Evolutionary conservation across 371 early-diverging fungal species (phyloP).

Genomic region (Syncephalastrum racemosum): DNA sequence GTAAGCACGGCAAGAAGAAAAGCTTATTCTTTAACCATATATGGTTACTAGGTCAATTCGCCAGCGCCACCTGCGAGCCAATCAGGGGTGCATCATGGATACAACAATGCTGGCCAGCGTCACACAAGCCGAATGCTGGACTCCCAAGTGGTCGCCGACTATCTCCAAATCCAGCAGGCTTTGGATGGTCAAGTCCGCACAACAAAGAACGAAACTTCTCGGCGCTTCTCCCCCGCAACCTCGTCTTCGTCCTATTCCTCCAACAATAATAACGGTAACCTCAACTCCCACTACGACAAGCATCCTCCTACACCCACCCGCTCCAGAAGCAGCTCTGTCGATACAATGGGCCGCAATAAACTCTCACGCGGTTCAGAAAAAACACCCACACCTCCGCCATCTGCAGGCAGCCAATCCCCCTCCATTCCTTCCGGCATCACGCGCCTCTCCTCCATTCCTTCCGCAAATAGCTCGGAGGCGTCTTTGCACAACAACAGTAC

Average conservation of each 20-base stretch:
- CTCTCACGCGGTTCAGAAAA: conserved; percentile 15
- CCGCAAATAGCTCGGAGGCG: conserved; percentile 9
- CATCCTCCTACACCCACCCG: conserved; percentile 36
- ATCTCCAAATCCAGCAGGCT: conserved; percentile 16
- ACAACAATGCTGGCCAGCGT: neutral
- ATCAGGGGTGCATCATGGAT: conserved; percentile 3
- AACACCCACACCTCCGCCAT: conserved; percentile 13
- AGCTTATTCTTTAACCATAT: conserved; percentile 2
- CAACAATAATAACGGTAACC: neutral
- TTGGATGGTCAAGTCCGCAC: conserved; percentile 13
- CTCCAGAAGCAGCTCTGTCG: conserved; percentile 41
- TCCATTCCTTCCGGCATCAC: neutral
- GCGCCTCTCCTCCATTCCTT: conserved; percentile 13
- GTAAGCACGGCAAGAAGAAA: conserved; percentile 1
- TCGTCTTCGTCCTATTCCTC: conserved; percentile 6
- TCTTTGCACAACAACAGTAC: conserved; percentile 4
- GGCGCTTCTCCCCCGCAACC: neutral
- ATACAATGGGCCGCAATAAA: conserved; percentile 12
- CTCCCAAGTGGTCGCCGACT: conserved; percentile 19
- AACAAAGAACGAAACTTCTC: conserved; percentile 1
- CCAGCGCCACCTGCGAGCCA: conserved; percentile 1
- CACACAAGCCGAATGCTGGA: conserved; percentile 18
- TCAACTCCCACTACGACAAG: conserved; percentile 7
- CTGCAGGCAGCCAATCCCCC: conserved; percentile 11
- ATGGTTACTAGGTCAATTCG: no score